Conservation (phyloP, 768 basidiomycete genomes). For the Phaffia australis region DNA sequence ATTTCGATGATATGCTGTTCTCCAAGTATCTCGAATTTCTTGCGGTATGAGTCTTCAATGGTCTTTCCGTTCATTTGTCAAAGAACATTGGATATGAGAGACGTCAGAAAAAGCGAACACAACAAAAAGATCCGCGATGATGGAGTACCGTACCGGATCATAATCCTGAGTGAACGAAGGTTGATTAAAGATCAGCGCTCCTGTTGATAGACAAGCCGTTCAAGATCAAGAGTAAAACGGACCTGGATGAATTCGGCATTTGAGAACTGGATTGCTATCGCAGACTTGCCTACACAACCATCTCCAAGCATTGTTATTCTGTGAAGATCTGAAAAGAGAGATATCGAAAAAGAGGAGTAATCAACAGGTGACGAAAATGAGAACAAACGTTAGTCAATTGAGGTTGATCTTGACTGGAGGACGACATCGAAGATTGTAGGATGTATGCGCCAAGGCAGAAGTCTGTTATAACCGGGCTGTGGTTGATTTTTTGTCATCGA, state of each 20-base stretch:
- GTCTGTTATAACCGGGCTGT: too few species aligned
- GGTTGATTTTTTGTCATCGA: too few species aligned
- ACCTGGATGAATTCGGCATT: conserved; percentile 85
- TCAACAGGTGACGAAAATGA: neutral
- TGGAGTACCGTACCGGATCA: conserved; percentile 48
- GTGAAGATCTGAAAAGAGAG: conserved; percentile 9
- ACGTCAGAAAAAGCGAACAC: neutral
- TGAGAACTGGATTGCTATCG: conserved; percentile 89
- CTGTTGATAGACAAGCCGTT: neutral
- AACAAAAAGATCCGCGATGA: neutral
- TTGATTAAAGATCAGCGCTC: conserved; percentile 4
- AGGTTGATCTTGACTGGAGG: too few species aligned
- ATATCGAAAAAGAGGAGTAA: neutral
- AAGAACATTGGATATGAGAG: neutral
- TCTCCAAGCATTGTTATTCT: conserved; percentile 41
- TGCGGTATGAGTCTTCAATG: conserved; percentile 95
- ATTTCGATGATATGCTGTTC: conserved; percentile 93
- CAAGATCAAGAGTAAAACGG: conserved; percentile 36
- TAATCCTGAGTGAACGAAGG: conserved; percentile 55
- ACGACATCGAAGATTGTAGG: too few species aligned
- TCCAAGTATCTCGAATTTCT: conserved; percentile 87
- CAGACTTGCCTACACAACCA: conserved; percentile 95
- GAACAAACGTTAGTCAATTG: neutral
- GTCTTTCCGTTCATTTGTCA: conserved; percentile 40
- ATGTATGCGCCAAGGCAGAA: too few species aligned